Base-by-base conservation (phyloP, 176 grass and related monocot species). In the Lolium multiflorum region DNA sequence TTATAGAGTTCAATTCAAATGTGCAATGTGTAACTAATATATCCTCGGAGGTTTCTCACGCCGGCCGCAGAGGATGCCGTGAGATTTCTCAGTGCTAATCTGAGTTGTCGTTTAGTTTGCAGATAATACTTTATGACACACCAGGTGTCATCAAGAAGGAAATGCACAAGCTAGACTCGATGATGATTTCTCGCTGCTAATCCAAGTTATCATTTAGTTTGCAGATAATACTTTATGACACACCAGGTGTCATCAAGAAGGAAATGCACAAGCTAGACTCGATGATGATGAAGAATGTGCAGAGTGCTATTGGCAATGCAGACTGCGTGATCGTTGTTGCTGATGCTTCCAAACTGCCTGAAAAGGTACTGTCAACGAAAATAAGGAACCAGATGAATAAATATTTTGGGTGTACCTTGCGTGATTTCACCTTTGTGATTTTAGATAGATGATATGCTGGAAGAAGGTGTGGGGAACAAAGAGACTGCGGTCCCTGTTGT, bases 211-310 rank as follows among this genome's bases (percentile, higher is more conserved):
- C 93, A 81, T 93, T 89, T 98, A 96, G 97, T 92, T 90, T 94
- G 87, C 93, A 98, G 97, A 94, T 98, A 88, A 96, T 96, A 92
- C 82, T 98, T 75, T 98, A 94, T 82, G 97, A 98, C 87, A 98
- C 97, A 4, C 97, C 92, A 18, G 97, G 97, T 76, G 89, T 98
- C 28, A 94, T 94, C 31, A 91, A 92, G 87, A 94, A 93, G 58
- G 88, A 98, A 44, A 89, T 96, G 93, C 93, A 98, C 71, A 98
- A 90, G 69, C 69, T 98, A 69, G 94, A 98, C 65, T 83, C 71
- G 6, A 96, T 96, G 97, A 98, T 98, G 97, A 98, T 98, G 97
- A 94, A 88, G 71, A 98, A 94, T 92, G 97, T 94, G 25, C 84
- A 83, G 65, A 96, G 82, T 12, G 97, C 94, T 58, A 84, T 91